Base-by-base conservation (phyloP, 768 basidiomycete genomes). In the Cystofilobasidium ferigula region DNA sequence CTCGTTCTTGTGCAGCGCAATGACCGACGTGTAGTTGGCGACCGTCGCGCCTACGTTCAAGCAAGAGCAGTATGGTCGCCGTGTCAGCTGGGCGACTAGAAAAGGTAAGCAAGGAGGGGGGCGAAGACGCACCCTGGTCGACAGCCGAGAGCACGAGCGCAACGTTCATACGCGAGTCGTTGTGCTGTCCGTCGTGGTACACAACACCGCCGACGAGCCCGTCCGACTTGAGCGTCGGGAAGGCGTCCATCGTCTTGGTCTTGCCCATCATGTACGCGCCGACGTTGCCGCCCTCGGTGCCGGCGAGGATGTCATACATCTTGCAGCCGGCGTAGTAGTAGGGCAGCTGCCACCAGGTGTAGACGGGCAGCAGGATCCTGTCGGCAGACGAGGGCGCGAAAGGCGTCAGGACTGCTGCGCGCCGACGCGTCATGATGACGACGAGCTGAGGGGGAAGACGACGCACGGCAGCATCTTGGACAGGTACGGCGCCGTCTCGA, bases 181-280 rank as follows among this genome's bases (percentile, higher is more conserved):
- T 99, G 77, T 99, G 94, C 78, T 97, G 94, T 62, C 92, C 93
- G 72, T 99, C 94, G 71, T 99, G 95, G 77, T 98, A 98, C 20
- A 99, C 94, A 62, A 99, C 80, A 18, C 91, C 93, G 24, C 93
- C 93, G 36, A 92, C 90, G 14, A 97, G 81, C 3, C 91, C 91
- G 8, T 95, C 86, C 36, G 80, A 80, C 76, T 98, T 97, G 69
- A 99, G 81, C 89, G 94, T 95, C 0, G 94, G 94, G 79, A 98
- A 99, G 0, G 87, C 84, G 73, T 95, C 91, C 26, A 97, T 78
- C 0, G 94, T 91, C 73, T 92, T 90, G 14, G 88, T 88, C 73
- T 87, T 90, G 73, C 85, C 65, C 89, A 99, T 93, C 70, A 95
- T 80, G 76, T 98, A 98, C 9, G 90, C 90, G 1, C 67, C 67